These are phyloP conservation scores for Penicillium oxalicum DNA, from an alignment of 2,329 filamentous ascomycete genomes.

Conservation along the genomic window DNA sequence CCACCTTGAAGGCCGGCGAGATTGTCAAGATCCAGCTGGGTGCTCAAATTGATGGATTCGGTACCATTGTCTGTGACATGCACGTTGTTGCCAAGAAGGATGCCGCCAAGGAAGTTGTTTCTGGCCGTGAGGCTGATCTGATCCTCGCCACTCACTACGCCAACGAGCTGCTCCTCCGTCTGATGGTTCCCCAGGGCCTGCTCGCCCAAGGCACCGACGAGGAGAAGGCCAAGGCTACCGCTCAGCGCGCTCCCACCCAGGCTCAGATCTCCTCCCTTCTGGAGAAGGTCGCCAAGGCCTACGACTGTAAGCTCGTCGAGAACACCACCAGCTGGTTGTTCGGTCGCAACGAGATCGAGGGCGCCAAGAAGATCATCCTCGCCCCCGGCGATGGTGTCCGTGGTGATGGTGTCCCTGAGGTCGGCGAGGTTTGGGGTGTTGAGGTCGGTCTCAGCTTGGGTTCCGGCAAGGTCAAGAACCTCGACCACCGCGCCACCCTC, in stretches of 20 bases:
- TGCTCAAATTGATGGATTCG: conserved; percentile 95
- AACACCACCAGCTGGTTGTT: conserved; percentile 98
- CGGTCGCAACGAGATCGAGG: conserved; percentile 95
- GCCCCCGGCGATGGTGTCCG: conserved; percentile 73
- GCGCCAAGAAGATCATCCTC: conserved; percentile 95
- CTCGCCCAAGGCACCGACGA: conserved; percentile 79
- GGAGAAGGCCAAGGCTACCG: conserved; percentile 86
- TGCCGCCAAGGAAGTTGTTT: conserved; percentile 58
- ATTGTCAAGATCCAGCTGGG: conserved; percentile 97
- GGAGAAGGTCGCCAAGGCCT: conserved; percentile 86
- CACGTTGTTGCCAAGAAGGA: conserved; percentile 64
- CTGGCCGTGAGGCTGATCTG: conserved; percentile 77
- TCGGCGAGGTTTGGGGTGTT: conserved; percentile 95
- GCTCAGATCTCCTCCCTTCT: conserved; percentile 78
- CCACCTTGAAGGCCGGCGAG: conserved; percentile 76
- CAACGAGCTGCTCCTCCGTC: conserved; percentile 85
- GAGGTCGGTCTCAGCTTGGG: conserved; percentile 90
- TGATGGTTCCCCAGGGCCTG: conserved; percentile 87
- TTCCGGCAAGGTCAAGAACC: conserved; percentile 87
- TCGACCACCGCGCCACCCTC: conserved; percentile 81
- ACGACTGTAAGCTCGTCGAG: conserved; percentile 89
- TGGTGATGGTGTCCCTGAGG: conserved; percentile 81
- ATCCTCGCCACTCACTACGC: conserved; percentile 88
- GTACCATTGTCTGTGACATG: conserved; percentile 92
- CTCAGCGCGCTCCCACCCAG: conserved; percentile 78